Evolutionary conservation across 805 yeast genomes (phyloP), one percentile per base, ranked within the genome.

Genomic region (Candida rishiriensis): DNA sequence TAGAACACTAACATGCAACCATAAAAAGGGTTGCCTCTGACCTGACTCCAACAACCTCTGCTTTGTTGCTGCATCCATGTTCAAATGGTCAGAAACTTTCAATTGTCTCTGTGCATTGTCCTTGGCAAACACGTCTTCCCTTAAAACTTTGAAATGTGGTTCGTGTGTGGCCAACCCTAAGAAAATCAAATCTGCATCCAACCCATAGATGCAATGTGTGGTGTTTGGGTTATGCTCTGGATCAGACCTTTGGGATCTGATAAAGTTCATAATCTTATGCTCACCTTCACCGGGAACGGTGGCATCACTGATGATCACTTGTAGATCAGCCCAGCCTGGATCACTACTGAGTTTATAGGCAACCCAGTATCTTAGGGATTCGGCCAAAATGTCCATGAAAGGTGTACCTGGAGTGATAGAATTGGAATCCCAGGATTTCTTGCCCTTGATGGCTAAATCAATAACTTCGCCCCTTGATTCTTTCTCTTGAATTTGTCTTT

Each of bases 251-350:
- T 90, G 98, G 35, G 87, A 78, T 58, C 99, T 79, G 45, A 93
- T 85, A 61, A 90, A 93, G 57, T 85, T 89, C 99, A 93, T 93
- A 55, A 93, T 83, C 64, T 93, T 93, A 70, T 93, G 99, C 65
- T 93, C 99, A 61, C 99, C 99, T 73, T 93, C 99, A 50, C 99
- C 99, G 1, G 99, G 99, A 12, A 91, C 98, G 0, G 95, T 83
- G 29, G 97, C 96, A 62, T 91, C 99, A 57, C 95, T 85, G 38
- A 93, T 83, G 18, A 93, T 85, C 6, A 93, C 89, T 64, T 93
- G 93, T 39, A 91, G 68, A 47, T 83, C 75, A 37, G 82, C 82
- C 99, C 99, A 93, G 30, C 95, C 96, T 2, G 97, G 95, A 59
- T 93, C 99, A 10, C 76, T 76, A 32, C 88, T 75, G 32, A 93